Percentiles rank a stretch among this genome's conserved stretches.
phyloP scores from a whole-genome alignment of 2,329 filamentous ascomycete species.

The Calcarisporium arbuscula region DNA sequence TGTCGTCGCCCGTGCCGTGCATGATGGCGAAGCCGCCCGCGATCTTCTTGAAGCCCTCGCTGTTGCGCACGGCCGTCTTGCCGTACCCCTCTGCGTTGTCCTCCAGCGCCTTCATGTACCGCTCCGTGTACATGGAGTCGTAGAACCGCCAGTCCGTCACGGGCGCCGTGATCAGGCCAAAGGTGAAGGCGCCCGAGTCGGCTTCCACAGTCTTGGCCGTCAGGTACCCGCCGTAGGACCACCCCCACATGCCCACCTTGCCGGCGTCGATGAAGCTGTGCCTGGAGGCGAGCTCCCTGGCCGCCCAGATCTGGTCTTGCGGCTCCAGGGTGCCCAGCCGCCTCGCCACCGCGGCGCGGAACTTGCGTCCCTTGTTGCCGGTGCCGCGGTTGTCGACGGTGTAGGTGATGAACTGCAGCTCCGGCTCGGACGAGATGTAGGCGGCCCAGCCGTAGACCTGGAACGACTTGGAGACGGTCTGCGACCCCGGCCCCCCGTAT shows the following conservation, averaged over 20 bases:
- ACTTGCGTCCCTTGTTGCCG: conserved; percentile 56
- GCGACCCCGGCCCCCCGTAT: conserved; percentile 61
- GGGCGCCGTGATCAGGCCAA: conserved; percentile 58
- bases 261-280: conserved; percentile 49
- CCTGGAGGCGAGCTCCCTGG: conserved; percentile 43
- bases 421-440: conserved; percentile 61
- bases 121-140: conserved; percentile 65
- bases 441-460: conserved; percentile 49
- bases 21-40: conserved; percentile 55
- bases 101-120: conserved; percentile 61
- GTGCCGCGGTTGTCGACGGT: conserved; percentile 65
- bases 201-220: conserved; percentile 60
- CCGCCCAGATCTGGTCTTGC: conserved; percentile 62
- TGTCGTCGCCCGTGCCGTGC: conserved; percentile 64
- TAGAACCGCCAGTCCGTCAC: conserved; percentile 67
- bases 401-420: conserved; percentile 61
- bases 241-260: conserved; percentile 62
- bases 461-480: conserved; percentile 54
- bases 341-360: conserved; percentile 50
- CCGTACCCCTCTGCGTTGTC: conserved; percentile 55
- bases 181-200: conserved; percentile 53
- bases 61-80: conserved; percentile 50
- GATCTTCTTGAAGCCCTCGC: conserved; percentile 56
- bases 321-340: conserved; percentile 59
- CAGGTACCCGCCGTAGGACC: conserved; percentile 63